Evolutionary conservation across 108 stramenopile species (phyloP).

Genomic region (Ochromonas danica): DNA sequence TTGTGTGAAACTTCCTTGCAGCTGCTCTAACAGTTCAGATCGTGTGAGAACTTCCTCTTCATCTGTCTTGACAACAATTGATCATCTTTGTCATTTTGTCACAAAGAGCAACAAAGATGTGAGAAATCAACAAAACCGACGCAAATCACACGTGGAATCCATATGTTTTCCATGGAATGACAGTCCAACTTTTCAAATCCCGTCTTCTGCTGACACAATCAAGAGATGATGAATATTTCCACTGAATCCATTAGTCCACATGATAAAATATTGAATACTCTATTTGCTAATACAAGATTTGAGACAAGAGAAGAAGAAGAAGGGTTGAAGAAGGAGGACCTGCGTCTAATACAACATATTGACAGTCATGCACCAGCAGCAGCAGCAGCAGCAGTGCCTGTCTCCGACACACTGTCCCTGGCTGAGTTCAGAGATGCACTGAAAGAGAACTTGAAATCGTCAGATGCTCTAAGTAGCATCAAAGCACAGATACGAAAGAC

Average conservation of each 20-base stretch:
- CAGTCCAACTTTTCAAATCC: not conserved
- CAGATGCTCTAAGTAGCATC: not conserved
- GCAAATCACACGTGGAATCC: no score
- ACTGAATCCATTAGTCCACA: not conserved
- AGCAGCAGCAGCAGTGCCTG: not conserved
- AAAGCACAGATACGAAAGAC: constrained; percentile 3
- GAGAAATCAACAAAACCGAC: not conserved
- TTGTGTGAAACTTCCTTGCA: not conserved
- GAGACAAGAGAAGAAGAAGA: not conserved
- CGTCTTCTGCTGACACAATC: not conserved
- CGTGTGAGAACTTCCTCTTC: not conserved
- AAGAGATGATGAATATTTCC: not conserved
- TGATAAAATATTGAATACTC: not conserved
- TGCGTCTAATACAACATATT: not conserved
- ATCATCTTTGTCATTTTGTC: not conserved
- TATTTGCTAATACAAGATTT: not conserved
- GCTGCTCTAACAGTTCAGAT: not conserved
- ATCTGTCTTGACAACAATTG: not conserved
- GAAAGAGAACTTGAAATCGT: not conserved
- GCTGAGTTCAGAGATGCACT: not conserved
- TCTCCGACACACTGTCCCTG: not conserved
- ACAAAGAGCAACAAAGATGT: not conserved
- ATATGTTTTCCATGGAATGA: no score
- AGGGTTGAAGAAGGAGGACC: not conserved
- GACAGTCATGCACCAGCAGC: not conserved